A percentile compares a stretch with the other conserved stretches of the same genome.
Evolutionary conservation across 2,329 filamentous ascomycete genomes (phyloP).

Genomic region (Colletotrichum lupini): DNA sequence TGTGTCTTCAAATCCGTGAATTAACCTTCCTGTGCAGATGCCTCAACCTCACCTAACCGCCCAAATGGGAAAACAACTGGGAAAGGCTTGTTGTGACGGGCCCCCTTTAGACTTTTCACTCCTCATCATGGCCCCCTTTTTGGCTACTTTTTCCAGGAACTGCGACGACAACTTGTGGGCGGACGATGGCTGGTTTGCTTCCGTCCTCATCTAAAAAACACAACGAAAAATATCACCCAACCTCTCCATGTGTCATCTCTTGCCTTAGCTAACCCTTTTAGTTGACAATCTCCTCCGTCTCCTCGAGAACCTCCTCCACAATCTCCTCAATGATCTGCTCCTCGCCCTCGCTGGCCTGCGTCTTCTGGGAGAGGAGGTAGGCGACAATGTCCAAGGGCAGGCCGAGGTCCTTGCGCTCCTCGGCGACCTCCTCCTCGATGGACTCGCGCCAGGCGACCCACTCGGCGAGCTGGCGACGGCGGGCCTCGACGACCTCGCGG

Average conservation of each 20-base stretch:
- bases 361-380: slow-evolving; percentile 67
- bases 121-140: slow-evolving; percentile 1
- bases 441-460: slow-evolving; percentile 87
- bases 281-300: slow-evolving; percentile 81
- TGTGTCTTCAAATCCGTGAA: slow-evolving; percentile 32
- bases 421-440: slow-evolving; percentile 76
- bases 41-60: slow-evolving; percentile 25
- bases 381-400: slow-evolving; percentile 74
- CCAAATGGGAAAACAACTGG: slow-evolving; percentile 31
- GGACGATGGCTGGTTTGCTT: not conserved
- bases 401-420: slow-evolving; percentile 76
- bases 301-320: slow-evolving; percentile 84
- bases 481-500: slow-evolving; percentile 89
- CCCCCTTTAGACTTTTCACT: slow-evolving; percentile 11
- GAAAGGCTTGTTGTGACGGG: slow-evolving; percentile 5
- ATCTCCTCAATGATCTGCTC: slow-evolving; percentile 89
- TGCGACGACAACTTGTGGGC: not conserved
- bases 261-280: slow-evolving; percentile 29
- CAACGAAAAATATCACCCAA: not conserved
- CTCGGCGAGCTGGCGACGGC: slow-evolving; percentile 84
- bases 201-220: slow-evolving; percentile 17
- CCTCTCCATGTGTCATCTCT: not conserved
- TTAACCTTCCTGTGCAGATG: slow-evolving; percentile 30
- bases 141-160: not conserved
- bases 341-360: slow-evolving; percentile 68